phyloP scores from a whole-genome alignment of 2,329 filamentous ascomycete species.

The Curvularia eragrostidis region DNA sequence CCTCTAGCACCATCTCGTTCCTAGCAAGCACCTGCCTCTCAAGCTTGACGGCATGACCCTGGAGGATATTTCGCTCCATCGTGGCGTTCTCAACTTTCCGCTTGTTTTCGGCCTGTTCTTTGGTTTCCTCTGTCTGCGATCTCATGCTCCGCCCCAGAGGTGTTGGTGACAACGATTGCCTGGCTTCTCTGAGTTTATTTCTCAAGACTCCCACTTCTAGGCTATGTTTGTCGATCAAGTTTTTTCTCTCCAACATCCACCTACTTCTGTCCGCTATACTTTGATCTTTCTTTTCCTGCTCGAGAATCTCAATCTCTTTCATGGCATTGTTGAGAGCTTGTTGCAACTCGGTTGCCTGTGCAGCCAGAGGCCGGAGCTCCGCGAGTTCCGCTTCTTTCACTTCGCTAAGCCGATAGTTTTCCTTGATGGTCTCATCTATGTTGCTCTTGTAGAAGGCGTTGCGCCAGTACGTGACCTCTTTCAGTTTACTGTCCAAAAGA shows the following conservation, averaged over 20 bases:
- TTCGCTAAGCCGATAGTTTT: not conserved
- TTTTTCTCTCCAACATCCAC: not conserved
- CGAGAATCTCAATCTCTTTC: not conserved
- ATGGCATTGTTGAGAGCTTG: not conserved
- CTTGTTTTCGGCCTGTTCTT: not conserved
- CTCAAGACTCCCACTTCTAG: not conserved
- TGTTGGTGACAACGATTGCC: not conserved
- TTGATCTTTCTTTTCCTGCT: slow-evolving; percentile 5
- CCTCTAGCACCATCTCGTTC: not conserved
- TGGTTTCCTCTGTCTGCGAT: not conserved
- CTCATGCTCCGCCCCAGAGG: not conserved
- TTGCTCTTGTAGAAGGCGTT: not conserved
- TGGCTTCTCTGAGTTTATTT: not conserved
- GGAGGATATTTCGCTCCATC: too few species aligned
- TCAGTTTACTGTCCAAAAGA: not conserved
- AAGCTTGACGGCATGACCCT: not conserved
- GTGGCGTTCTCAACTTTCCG: too few species aligned
- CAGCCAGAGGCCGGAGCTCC: slow-evolving; percentile 1
- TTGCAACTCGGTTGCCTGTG: not conserved
- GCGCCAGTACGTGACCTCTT: not conserved
- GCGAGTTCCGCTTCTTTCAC: slow-evolving; percentile 4
- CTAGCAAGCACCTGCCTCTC: not conserved
- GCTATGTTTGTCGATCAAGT: not conserved
- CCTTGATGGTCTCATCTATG: not conserved
- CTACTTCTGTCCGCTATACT: slow-evolving; percentile 4